phyloP scores from a whole-genome alignment of 2,329 filamentous ascomycete genomes.

The Corinectria fuckeliana region DNA sequence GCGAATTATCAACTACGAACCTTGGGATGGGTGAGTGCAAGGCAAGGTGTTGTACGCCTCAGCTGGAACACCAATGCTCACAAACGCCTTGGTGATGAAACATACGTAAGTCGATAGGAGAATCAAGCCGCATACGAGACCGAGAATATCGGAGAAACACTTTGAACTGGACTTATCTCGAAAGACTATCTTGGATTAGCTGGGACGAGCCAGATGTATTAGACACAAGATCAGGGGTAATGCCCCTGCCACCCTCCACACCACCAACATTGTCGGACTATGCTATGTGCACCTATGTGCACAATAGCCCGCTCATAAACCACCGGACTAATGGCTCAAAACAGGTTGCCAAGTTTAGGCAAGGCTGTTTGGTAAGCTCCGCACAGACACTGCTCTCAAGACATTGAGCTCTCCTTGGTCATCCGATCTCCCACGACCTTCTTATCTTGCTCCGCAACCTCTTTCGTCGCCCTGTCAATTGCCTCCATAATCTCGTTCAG shows the following conservation, averaged over 20 bases:
- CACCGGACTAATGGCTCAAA: background rate
- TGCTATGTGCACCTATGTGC: background rate
- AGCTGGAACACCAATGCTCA: background rate
- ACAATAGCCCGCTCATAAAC: background rate
- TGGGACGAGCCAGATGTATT: background rate
- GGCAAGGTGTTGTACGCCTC: no score
- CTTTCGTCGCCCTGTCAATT: slow-evolving; percentile 27
- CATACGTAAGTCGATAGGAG: background rate
- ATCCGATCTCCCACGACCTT: background rate
- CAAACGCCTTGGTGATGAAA: background rate
- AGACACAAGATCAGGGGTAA: background rate
- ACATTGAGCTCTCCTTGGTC: background rate
- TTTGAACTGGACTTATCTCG: no score
- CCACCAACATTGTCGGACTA: background rate
- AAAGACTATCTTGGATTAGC: background rate
- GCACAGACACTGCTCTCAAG: background rate
- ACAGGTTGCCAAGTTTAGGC: background rate
- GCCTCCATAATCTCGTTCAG: slow-evolving; percentile 13
- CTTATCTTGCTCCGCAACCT: slow-evolving; percentile 15
- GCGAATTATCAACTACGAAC: background rate
- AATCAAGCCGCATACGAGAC: background rate
- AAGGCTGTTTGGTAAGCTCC: background rate
- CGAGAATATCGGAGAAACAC: no score
- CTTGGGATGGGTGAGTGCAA: no score
- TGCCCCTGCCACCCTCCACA: background rate